Evolutionary conservation across 176 grass and related monocot genomes (phyloP).

Genomic region (Miscanthus lutarioriparius): DNA sequence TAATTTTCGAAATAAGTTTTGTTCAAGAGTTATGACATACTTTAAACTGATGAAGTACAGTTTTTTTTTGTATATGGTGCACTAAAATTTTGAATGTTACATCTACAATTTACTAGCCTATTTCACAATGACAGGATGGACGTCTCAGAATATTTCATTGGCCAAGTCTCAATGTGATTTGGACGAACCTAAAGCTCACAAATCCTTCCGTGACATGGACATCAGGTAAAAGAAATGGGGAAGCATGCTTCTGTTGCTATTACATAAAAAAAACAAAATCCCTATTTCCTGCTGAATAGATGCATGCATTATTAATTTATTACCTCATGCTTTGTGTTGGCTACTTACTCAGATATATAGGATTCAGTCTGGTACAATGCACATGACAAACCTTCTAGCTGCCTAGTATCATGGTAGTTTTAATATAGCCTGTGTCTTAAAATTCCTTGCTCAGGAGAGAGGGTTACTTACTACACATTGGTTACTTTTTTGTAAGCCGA

Average conservation of each 20-base stretch:
- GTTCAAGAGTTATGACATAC: background rate
- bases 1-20: background rate
- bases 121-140: slow-evolving; percentile 58
- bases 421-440: background rate
- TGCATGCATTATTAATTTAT: background rate
- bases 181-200: slow-evolving; percentile 95
- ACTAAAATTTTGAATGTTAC: background rate
- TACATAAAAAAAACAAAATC: background rate
- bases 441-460: background rate
- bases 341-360: background rate
- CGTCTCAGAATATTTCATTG: slow-evolving; percentile 86
- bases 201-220: slow-evolving; percentile 93
- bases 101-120: background rate
- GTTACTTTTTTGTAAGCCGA: background rate
- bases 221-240: slow-evolving; percentile 61
- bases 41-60: background rate
- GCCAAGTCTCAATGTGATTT: slow-evolving; percentile 65
- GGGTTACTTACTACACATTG: background rate
- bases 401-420: background rate
- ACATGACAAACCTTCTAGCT: background rate
- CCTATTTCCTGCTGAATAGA: background rate
- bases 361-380: background rate
- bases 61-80: background rate
- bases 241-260: background rate
- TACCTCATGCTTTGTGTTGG: background rate